These are phyloP conservation scores for Amylostereum areolatum DNA, from an alignment of 1,284 basidiomycete genomes.

Conservation along the genomic window DNA sequence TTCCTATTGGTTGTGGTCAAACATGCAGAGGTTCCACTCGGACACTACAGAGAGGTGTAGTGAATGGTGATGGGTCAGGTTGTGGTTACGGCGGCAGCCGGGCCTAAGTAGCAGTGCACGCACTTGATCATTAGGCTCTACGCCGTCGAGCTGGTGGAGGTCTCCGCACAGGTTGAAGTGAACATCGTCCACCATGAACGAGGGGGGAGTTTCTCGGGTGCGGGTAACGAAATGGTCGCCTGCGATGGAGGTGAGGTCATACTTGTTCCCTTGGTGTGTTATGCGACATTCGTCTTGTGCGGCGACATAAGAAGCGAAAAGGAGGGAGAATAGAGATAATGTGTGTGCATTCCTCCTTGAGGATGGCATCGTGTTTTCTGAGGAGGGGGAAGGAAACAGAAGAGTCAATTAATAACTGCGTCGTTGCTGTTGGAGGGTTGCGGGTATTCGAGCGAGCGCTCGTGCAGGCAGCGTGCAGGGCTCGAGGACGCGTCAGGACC, in stretches of 20 bases:
- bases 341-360: constrained; percentile 10
- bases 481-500: no score
- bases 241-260: constrained; percentile 51
- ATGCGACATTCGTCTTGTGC: constrained; percentile 50
- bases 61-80: constrained; percentile 6
- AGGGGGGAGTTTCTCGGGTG: constrained; percentile 33
- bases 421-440: no score
- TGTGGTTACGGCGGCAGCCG: background rate
- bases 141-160: constrained; percentile 37
- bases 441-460: no score
- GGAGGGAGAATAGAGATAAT: constrained; percentile 23
- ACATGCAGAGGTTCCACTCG: constrained; percentile 61
- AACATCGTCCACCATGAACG: constrained; percentile 28
- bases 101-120: constrained; percentile 15
- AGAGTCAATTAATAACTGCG: no score
- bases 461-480: no score
- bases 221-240: constrained; percentile 41
- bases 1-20: constrained; percentile 63
- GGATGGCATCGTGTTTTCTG: constrained; percentile 15
- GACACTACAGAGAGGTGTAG: constrained; percentile 43
- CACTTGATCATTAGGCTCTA: constrained; percentile 64
- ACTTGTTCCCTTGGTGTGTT: constrained; percentile 38
- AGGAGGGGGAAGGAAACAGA: background rate
- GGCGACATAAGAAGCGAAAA: constrained; percentile 26
- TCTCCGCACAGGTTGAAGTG: constrained; percentile 51